Percentiles rank a stretch among this genome's conserved stretches.
These are phyloP conservation scores for Fragaria iinumae DNA, from an alignment of 306 rosid species.

Conservation along the genomic window DNA sequence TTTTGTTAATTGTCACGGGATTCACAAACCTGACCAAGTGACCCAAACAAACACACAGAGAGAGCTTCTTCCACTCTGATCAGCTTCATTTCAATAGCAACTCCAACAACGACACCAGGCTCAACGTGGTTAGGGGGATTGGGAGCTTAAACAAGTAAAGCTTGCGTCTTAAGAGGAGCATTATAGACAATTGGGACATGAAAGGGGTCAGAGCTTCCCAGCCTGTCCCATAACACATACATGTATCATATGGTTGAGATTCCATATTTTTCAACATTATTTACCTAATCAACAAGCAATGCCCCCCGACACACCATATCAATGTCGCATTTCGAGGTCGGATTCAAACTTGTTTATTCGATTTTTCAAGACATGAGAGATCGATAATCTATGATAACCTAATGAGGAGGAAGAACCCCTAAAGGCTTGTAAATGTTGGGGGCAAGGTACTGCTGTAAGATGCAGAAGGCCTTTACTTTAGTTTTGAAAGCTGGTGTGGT, in stretches of 20 bases:
- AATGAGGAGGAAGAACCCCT: background rate
- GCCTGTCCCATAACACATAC: slow-evolving; percentile 42
- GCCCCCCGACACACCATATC: slow-evolving; percentile 65
- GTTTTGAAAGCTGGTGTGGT: slow-evolving; percentile 7
- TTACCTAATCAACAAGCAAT: slow-evolving; percentile 37
- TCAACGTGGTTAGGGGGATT: slow-evolving; percentile 10
- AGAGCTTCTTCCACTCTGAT: slow-evolving; percentile 1
- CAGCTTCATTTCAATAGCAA: slow-evolving; percentile 15
- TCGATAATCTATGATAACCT: background rate
- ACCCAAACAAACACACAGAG: slow-evolving; percentile 24
- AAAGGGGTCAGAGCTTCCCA: slow-evolving; percentile 47
- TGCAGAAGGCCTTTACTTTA: slow-evolving; percentile 9
- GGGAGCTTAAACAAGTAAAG: slow-evolving; percentile 1
- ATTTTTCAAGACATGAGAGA: background rate
- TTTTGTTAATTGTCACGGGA: slow-evolving; percentile 32
- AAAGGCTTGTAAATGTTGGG: background rate
- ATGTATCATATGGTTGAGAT: slow-evolving; percentile 37
- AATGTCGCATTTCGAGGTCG: slow-evolving; percentile 48
- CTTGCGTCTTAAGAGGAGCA: background rate
- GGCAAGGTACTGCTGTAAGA: background rate
- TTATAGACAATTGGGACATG: slow-evolving; percentile 27
- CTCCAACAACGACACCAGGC: slow-evolving; percentile 12
- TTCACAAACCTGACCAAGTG: slow-evolving; percentile 26
- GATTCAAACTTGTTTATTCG: slow-evolving; percentile 1
- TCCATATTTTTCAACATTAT: slow-evolving; percentile 41